Evolutionary conservation across 2,329 filamentous ascomycete species (phyloP).

Genomic region (Epichloe baconii): DNA sequence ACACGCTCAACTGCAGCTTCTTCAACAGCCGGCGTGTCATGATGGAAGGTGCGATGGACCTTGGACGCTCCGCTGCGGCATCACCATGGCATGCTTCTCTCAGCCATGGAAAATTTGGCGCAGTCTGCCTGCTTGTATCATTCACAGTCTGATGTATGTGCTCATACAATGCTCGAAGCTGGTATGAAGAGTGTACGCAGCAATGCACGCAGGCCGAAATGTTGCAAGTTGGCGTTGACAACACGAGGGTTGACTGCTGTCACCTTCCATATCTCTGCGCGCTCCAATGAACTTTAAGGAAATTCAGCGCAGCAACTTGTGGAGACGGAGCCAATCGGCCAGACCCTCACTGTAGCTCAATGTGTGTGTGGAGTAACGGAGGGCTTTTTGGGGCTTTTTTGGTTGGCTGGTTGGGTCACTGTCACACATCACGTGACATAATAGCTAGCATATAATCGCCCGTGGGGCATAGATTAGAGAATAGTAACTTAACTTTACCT

Average conservation of each 20-base stretch:
- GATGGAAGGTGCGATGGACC: slow-evolving; percentile 3
- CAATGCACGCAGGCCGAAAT: not conserved
- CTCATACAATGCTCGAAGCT: not conserved
- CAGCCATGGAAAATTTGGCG: not conserved
- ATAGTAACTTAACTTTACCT: too few species aligned
- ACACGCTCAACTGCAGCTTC: slow-evolving; percentile 5
- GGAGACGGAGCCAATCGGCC: too few species aligned
- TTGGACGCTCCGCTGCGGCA: not conserved
- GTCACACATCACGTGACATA: too few species aligned
- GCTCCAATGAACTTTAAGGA: not conserved
- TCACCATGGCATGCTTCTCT: slow-evolving; percentile 1
- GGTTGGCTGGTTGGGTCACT: not conserved
- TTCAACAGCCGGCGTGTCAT: slow-evolving; percentile 8
- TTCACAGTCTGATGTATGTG: not conserved
- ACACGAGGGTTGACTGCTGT: not conserved
- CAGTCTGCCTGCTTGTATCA: not conserved
- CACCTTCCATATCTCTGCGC: not conserved
- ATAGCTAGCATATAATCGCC: too few species aligned
- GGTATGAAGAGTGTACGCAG: not conserved
- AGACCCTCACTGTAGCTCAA: too few species aligned
- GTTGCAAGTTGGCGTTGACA: not conserved
- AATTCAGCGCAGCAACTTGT: too few species aligned
- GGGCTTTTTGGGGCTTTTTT: not conserved
- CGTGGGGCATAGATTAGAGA: too few species aligned
- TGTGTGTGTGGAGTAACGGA: not conserved